These are phyloP conservation scores for Cyberlindnera xylosilytica DNA, from an alignment of 805 yeast species.

Conservation along the genomic window DNA sequence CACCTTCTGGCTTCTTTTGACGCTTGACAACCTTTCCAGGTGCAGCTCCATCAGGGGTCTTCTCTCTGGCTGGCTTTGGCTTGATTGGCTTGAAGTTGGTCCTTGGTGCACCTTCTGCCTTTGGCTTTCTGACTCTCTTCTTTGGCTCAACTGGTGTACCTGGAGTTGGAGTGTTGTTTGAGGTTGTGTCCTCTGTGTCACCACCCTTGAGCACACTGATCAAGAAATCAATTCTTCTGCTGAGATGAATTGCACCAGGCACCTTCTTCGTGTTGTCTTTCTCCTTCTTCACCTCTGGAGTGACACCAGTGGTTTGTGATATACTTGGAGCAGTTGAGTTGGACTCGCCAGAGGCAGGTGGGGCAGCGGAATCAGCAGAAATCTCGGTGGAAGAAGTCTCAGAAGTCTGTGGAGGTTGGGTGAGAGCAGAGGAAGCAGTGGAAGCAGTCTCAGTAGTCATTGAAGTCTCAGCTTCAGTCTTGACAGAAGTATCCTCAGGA, in stretches of 20 bases:
- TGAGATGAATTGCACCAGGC: slow-evolving; percentile 90
- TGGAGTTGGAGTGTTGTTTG: slow-evolving; percentile 29
- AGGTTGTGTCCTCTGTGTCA: slow-evolving; percentile 29
- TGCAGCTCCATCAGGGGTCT: slow-evolving; percentile 24
- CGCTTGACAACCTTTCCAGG: slow-evolving; percentile 23
- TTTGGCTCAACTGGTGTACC: slow-evolving; percentile 23
- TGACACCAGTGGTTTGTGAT: neutral
- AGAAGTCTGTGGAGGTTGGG: no score
- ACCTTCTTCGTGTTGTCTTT: slow-evolving; percentile 49
- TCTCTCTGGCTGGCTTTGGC: slow-evolving; percentile 12
- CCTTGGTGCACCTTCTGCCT: slow-evolving; percentile 23
- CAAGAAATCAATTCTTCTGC: slow-evolving; percentile 87
- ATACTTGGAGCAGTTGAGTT: neutral
- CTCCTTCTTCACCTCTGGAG: slow-evolving; percentile 18
- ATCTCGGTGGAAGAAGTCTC: slow-evolving; percentile 2
- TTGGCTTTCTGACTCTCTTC: slow-evolving; percentile 28
- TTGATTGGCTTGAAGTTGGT: slow-evolving; percentile 11
- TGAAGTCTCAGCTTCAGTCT: slow-evolving; percentile 8
- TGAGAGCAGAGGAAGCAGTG: neutral
- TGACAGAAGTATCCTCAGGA: neutral
- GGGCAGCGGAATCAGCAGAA: neutral
- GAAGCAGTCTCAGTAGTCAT: slow-evolving; percentile 1
- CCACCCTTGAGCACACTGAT: slow-evolving; percentile 66
- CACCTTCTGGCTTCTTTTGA: slow-evolving; percentile 12
- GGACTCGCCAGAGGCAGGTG: slow-evolving; percentile 2